Evolutionary conservation across 257 asterid species (phyloP), one percentile per base, ranked within the genome.

Genomic region (Paraleonurus japonicus): DNA sequence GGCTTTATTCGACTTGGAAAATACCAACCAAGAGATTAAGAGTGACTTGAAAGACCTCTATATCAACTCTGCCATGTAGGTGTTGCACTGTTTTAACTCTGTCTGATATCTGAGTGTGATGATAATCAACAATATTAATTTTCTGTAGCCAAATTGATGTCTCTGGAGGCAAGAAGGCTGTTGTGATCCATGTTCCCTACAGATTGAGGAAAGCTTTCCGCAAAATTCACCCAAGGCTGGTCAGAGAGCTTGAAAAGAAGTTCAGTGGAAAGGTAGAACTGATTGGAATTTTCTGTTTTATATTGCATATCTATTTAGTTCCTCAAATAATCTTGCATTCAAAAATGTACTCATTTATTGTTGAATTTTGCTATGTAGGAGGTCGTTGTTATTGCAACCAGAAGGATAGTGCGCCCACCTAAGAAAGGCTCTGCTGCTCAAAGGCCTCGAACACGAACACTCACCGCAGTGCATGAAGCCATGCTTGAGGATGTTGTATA

Each of bases 161-260:
- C 10, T 72, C 95, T 51, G 96, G 91, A 55, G 84, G 77, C 79
- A 84, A 86, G 88, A 92, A 92, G 70, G 96, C 98, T 64, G 96
- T 88, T 70, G 96, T 92, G 61, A 86, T 92, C 74, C 96, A 90
- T 28, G 98, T 88, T 22, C 96, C 98, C 8, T 92, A 84, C 62
- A 83, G 98, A 55, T 43, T 92, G 86, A 73, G 96, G 75, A 92
- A 92, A 75, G 77, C 91, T 62, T 92, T 89, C 90, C 96, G 96
- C 77, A 92, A 92, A 89, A 84, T 92, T 65, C 98, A 92, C 23
- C 79, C 88, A 16, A 81, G 90, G 81, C 86, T 92, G 64, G 96
- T 92, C 64, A 81, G 98, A 57, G 96, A 92, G 85, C 89, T 92
- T 4, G 98, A 92, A 83, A 90, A 92, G 92, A 92, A 92, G 72